Percentiles rank a stretch among this genome's conserved stretches.
phyloP scores from a whole-genome alignment of 1,139 yeast species.

The Yamadazyma atlantica region DNA sequence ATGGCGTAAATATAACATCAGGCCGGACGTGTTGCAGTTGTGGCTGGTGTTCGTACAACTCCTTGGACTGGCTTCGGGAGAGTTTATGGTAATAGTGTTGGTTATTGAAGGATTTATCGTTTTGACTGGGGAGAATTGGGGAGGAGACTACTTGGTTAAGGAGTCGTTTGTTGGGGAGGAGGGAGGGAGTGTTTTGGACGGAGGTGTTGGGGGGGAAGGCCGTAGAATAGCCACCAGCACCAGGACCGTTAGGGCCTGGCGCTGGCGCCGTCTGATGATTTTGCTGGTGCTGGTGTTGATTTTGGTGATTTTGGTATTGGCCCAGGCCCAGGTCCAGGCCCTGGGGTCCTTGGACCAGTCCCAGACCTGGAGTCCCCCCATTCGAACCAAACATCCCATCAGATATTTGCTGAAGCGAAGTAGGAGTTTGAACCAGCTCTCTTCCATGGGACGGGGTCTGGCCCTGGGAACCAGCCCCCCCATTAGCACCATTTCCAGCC shows the following conservation, averaged over 20 bases:
- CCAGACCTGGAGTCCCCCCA: too few relatives aligned
- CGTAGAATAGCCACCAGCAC: too few relatives aligned
- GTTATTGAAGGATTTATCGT: slow-evolving; percentile 42
- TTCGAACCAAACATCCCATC: too few relatives aligned
- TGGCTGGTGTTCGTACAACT: slow-evolving; percentile 15
- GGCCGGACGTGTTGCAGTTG: slow-evolving; percentile 39
- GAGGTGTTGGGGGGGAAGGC: slow-evolving; percentile 34
- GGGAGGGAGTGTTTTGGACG: slow-evolving; percentile 13
- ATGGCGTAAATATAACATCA: slow-evolving; percentile 64
- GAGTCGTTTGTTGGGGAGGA: slow-evolving; percentile 10
- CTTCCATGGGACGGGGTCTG: too few relatives aligned
- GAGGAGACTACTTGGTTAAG: slow-evolving; percentile 24
- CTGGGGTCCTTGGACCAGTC: too few relatives aligned
- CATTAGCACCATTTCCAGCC: too few relatives aligned
- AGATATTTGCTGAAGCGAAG: too few relatives aligned
- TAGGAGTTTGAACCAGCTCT: too few relatives aligned
- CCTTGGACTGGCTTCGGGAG: slow-evolving; percentile 18
- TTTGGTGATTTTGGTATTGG: background rate
- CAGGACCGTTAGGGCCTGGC: too few relatives aligned
- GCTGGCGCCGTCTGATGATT: background rate
- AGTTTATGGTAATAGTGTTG: slow-evolving; percentile 42
- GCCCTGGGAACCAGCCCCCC: too few relatives aligned
- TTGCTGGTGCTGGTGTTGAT: background rate
- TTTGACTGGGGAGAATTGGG: slow-evolving; percentile 47
- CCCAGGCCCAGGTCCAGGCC: background rate